Base-by-base conservation (phyloP, 2,329 filamentous ascomycete genomes). In the Ceratocystis cubensis region DNA sequence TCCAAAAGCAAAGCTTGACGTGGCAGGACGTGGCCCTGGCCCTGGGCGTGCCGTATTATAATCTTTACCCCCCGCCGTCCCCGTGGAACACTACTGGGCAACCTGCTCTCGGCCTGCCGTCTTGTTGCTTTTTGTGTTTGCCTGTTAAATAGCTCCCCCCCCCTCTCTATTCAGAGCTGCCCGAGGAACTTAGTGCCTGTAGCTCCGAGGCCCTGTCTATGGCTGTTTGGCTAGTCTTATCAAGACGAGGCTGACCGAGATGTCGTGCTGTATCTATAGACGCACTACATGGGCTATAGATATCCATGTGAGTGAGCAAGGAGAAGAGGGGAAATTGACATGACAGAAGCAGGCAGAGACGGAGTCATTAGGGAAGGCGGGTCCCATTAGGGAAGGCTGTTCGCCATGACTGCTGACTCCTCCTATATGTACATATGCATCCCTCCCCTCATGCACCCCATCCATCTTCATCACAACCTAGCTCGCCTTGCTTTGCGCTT, bases 401-500 rank as follows among this genome's bases (percentile, higher is more conserved):
- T 53, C 48, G 25, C 8, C n/a, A 30, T 59, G 28, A 59, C 53
- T 59, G 25, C 20, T 59, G 28, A n/a, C 37, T 41, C 37, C 37
- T 41, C 37, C 37, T 41, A 41, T 20, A 30, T 59, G 33, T 59
- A n/a, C 56, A 59, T 20, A 8, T 59, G 25, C 56, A 28, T 30
- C n/a, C 56, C 30, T 30, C 25, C 28, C 13, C 56, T n/a, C 22
- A 28, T 57, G 37, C 37, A 41, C 10, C 30, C 53, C 30, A 57
- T 57, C 15, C 53, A 17, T 30, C 22, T 50, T 22, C 22, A 50
- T 50, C 17, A 50, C 46, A n/a, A 8, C 22, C 8, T 13, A n/a
- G 17, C 46, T 57, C 53, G 53, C 53, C 53, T 33, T 57, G 15
- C 53, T 57, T 57, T 57, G 53, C 22, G 22, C 53, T 28, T 57